Conservation (phyloP, 345 rosid genomes). For the Hevea brasiliensis region DNA sequence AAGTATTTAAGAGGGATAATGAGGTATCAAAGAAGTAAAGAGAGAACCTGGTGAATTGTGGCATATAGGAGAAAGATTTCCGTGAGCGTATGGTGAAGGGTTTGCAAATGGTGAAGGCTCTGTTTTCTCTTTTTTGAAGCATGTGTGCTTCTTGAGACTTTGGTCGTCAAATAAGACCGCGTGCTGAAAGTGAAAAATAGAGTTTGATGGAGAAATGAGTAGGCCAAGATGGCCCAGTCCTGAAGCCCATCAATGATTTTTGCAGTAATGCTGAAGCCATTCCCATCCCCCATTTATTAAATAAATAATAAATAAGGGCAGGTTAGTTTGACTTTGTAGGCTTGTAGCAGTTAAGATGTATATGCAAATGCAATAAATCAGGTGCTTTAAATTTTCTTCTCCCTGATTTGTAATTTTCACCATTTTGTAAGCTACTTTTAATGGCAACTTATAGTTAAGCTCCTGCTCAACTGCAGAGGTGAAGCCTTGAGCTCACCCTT, state of each 20-base stretch:
- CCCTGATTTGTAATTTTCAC: not conserved
- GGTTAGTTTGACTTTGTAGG: too few species aligned
- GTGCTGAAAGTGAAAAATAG: too few species aligned
- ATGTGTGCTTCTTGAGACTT: too few species aligned
- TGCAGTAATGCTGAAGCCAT: not conserved
- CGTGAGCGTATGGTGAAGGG: not conserved
- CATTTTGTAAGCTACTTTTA: not conserved
- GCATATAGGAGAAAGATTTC: not conserved
- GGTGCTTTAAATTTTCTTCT: not conserved
- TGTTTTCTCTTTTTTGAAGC: too few species aligned
- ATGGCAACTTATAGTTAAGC: not conserved
- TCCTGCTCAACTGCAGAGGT: not conserved
- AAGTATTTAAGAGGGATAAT: not conserved
- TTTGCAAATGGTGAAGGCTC: too few species aligned
- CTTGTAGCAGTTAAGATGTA: too few species aligned
- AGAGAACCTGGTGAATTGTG: not conserved
- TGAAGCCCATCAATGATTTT: not conserved
- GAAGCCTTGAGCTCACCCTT: too few species aligned
- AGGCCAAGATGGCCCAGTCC: not conserved
- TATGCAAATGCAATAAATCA: not conserved
- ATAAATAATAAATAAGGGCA: too few species aligned
- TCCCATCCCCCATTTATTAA: not conserved
- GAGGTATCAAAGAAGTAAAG: not conserved
- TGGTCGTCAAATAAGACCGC: too few species aligned
- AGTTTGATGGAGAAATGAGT: too few species aligned